Evolutionary conservation across 1,284 basidiomycete species (phyloP).

Genomic region (Somion occarium): DNA sequence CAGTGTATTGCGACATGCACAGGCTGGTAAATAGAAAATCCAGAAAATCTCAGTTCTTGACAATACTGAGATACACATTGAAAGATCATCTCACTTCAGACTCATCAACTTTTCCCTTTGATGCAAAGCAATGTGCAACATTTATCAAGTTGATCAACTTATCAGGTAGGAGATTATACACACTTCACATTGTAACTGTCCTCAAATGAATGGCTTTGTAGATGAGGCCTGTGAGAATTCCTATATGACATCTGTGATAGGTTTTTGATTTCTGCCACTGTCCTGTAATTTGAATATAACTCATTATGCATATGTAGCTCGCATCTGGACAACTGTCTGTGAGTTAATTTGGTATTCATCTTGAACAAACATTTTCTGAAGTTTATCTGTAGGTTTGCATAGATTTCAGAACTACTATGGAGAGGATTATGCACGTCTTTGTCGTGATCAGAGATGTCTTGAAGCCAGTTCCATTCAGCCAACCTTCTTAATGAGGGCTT

Average conservation of each 20-base stretch:
- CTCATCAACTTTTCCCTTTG: slow-evolving; percentile 23
- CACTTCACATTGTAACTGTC: too few relatives aligned
- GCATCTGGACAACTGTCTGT: slow-evolving; percentile 18
- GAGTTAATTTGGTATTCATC: background rate
- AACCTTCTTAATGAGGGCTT: slow-evolving; percentile 6
- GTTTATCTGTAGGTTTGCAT: slow-evolving; percentile 15
- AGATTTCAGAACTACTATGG: slow-evolving; percentile 23
- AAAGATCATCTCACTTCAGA: slow-evolving; percentile 23
- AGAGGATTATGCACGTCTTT: slow-evolving; percentile 23
- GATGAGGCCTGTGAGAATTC: slow-evolving; percentile 10
- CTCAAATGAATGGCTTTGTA: background rate
- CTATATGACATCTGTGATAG: slow-evolving; percentile 18
- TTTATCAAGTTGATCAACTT: slow-evolving; percentile 18
- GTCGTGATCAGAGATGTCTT: slow-evolving; percentile 17
- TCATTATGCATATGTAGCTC: slow-evolving; percentile 11
- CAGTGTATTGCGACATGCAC: slow-evolving; percentile 19
- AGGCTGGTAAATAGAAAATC: slow-evolving; percentile 19
- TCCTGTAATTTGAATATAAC: background rate
- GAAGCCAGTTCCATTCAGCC: slow-evolving; percentile 4
- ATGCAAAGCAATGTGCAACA: slow-evolving; percentile 19
- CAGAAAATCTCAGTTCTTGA: background rate
- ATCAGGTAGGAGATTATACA: slow-evolving; percentile 17
- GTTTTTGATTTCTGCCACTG: slow-evolving; percentile 10
- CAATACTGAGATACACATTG: background rate
- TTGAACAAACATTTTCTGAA: background rate